phyloP scores from a whole-genome alignment of 2,329 filamentous ascomycete genomes.

The Cladosporium halotolerans region DNA sequence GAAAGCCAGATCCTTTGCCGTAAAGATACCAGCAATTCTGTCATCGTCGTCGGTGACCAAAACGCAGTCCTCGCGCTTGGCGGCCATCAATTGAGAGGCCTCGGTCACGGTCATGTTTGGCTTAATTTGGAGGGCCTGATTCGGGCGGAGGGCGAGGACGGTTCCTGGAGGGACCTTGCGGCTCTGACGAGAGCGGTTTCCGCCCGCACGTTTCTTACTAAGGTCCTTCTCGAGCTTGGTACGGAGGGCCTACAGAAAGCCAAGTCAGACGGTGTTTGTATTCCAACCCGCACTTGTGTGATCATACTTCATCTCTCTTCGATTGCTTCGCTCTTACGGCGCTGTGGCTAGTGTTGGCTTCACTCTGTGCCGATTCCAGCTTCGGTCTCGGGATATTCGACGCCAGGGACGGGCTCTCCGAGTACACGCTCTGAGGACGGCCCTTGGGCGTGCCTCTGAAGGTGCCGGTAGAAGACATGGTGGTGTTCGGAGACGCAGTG shows the following conservation, averaged over 20 bases:
- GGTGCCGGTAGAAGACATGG: constrained; percentile 58
- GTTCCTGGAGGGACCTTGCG: constrained; percentile 94
- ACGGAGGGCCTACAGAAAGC: constrained; percentile 69
- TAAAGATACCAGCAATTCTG: constrained; percentile 96
- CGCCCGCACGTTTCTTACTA: constrained; percentile 88
- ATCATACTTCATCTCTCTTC: constrained; percentile 88
- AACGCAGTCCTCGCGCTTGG: constrained; percentile 96
- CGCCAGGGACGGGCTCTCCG: constrained; percentile 53
- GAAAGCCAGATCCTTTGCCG: constrained; percentile 96
- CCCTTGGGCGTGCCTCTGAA: constrained; percentile 65
- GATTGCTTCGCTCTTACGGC: constrained; percentile 93
- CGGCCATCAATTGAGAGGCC: constrained; percentile 96
- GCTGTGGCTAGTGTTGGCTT: constrained; percentile 68
- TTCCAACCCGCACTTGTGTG: neutral
- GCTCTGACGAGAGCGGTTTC: constrained; percentile 70
- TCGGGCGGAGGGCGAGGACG: constrained; percentile 90
- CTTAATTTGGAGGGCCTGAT: constrained; percentile 95
- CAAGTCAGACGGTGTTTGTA: neutral
- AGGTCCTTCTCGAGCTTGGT: constrained; percentile 95
- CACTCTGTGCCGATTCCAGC: constrained; percentile 52
- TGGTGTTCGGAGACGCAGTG: constrained; percentile 15
- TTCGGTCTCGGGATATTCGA: constrained; percentile 60
- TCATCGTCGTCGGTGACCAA: constrained; percentile 97
- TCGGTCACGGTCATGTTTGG: constrained; percentile 89
- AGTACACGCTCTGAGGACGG: constrained; percentile 36